Percentiles rank a stretch among this genome's conserved stretches.
Conservation (phyloP, 176 grass and related monocot genomes). For the Oryza meridionalis region DNA sequence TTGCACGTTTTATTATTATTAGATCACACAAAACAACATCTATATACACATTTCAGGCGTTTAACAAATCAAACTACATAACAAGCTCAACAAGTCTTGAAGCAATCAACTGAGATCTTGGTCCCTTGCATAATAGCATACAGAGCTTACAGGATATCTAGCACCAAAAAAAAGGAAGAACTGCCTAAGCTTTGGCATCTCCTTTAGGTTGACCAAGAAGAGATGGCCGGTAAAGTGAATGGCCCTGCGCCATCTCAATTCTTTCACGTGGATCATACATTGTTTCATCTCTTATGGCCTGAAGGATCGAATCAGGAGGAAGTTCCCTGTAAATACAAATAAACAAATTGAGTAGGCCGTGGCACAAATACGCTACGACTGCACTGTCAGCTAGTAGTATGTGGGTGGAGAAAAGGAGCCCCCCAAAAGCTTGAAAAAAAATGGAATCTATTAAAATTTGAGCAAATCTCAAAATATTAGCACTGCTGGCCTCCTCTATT, state of each 20-base stretch:
- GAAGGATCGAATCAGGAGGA: slow-evolving; percentile 79
- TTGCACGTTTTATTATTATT: neutral
- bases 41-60: slow-evolving; percentile 29
- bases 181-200: slow-evolving; percentile 41
- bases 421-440: neutral
- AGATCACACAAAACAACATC: slow-evolving; percentile 2
- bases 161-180: neutral
- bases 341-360: slow-evolving; percentile 27
- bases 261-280: slow-evolving; percentile 97
- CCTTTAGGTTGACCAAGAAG: slow-evolving; percentile 69
- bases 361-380: neutral
- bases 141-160: slow-evolving; percentile 22
- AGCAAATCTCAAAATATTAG: neutral
- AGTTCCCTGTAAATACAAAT: slow-evolving; percentile 64
- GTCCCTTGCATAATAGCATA: slow-evolving; percentile 24
- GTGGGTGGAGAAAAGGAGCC: neutral
- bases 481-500: neutral
- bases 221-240: slow-evolving; percentile 80
- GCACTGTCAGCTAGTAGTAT: neutral
- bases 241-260: slow-evolving; percentile 88
- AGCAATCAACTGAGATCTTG: slow-evolving; percentile 6
- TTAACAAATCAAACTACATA: slow-evolving; percentile 37
- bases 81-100: slow-evolving; percentile 14
- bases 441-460: neutral
- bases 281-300: slow-evolving; percentile 91